Conservation (phyloP, 164 flowering plant species). For the Sedum album region DNA sequence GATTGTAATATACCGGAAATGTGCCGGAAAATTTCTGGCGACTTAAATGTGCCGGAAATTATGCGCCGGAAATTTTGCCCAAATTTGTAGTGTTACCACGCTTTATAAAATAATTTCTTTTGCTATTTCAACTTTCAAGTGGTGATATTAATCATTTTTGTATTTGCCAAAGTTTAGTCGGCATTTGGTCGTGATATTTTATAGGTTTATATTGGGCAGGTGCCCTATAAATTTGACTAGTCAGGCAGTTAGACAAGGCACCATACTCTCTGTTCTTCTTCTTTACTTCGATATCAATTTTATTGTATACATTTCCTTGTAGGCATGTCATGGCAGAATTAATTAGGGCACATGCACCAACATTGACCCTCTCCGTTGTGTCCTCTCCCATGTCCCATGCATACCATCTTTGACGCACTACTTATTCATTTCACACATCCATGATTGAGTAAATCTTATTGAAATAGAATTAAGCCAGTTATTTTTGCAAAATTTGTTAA, state of each 20-base stretch:
- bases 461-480: too few species aligned
- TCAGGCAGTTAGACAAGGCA: conserved; percentile 1
- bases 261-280: background rate
- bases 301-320: background rate
- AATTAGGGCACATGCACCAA: conserved; percentile 5
- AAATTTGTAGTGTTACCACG: too few species aligned
- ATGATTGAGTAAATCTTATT: background rate
- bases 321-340: background rate
- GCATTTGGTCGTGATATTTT: too few species aligned
- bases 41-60: too few species aligned
- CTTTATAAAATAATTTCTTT: too few species aligned
- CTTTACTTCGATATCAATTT: background rate
- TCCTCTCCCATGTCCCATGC: conserved; percentile 5
- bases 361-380: background rate
- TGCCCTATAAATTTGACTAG: background rate
- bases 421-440: conserved; percentile 4
- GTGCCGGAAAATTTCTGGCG: too few species aligned
- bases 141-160: too few species aligned
- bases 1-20: too few species aligned
- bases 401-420: conserved; percentile 1
- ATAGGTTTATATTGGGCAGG: conserved; percentile 2
- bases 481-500: too few species aligned
- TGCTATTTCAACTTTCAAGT: too few species aligned
- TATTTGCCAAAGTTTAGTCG: too few species aligned
- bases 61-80: too few species aligned